A percentile compares a stretch with the other conserved stretches of the same genome.
phyloP scores from a whole-genome alignment of 306 rosid species.

The Boehmeria nivea region DNA sequence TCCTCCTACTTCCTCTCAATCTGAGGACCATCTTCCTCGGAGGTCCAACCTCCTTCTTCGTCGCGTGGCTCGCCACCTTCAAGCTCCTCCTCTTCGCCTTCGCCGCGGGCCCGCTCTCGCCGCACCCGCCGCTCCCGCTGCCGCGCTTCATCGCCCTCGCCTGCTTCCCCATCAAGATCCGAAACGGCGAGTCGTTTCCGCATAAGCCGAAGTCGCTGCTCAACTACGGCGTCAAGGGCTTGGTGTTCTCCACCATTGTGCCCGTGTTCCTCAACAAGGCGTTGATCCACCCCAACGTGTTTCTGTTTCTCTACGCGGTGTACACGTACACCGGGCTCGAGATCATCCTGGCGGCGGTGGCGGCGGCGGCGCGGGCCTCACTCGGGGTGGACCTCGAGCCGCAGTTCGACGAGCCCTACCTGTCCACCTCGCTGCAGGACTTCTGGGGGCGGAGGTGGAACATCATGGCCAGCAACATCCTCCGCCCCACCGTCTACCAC shows the following conservation, averaged over 20 bases:
- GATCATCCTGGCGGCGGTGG: conserved; percentile 29
- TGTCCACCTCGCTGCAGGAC: conserved; percentile 65
- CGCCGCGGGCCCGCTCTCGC: conserved; percentile 33
- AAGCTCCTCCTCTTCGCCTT: conserved; percentile 48
- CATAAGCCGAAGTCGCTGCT: conserved; percentile 4
- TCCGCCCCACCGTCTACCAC: conserved; percentile 36
- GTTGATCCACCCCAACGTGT: conserved; percentile 44
- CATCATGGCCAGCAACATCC: conserved; percentile 48
- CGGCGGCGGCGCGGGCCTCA: conserved; percentile 26
- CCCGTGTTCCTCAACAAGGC: conserved; percentile 21
- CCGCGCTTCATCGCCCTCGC: conserved; percentile 42
- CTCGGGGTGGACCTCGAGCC: conserved; percentile 59
- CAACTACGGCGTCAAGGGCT: conserved; percentile 24
- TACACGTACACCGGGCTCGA: conserved; percentile 49
- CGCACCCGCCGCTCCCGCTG: conserved; percentile 24
- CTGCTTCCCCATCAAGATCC: conserved; percentile 66
- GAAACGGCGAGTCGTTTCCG: too few relatives aligned
- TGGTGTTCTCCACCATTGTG: conserved; percentile 22
- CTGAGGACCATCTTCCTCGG: conserved; percentile 25
- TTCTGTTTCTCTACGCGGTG: conserved; percentile 31
- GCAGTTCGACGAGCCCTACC: conserved; percentile 53
- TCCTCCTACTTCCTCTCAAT: conserved; percentile 31
- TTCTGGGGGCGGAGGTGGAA: conserved; percentile 89
- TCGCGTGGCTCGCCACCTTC: conserved; percentile 45
- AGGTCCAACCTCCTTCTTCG: conserved; percentile 28